These are phyloP conservation scores for Ceratocystis lukuohia DNA, from an alignment of 2,329 filamentous ascomycete genomes.

Conservation along the genomic window DNA sequence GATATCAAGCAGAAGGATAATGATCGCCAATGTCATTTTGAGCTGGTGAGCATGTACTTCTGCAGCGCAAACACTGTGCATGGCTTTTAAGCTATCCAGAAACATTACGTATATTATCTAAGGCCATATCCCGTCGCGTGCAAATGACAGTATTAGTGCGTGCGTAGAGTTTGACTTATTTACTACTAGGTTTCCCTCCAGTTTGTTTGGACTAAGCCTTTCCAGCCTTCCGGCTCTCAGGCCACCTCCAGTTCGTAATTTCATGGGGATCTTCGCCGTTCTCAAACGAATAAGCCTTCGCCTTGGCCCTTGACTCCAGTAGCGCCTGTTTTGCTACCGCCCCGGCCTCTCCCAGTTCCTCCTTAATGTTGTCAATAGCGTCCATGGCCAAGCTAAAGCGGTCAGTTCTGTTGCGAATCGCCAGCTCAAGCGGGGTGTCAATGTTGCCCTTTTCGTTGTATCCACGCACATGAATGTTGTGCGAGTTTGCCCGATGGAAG, in stretches of 20 bases:
- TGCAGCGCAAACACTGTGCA: too few species aligned
- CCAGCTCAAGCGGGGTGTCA: conserved; percentile 65
- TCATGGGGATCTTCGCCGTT: conserved; percentile 55
- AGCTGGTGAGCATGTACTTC: too few species aligned
- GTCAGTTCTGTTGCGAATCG: conserved; percentile 65
- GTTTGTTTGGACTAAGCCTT: too few species aligned
- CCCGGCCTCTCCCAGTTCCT: conserved; percentile 48
- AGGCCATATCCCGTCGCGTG: too few species aligned
- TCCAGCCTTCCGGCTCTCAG: conserved; percentile 28
- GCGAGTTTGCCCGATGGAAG: conserved; percentile 57
- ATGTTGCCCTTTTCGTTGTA: conserved; percentile 79
- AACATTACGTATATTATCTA: too few species aligned
- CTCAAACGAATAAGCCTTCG: conserved; percentile 53
- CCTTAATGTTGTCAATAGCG: conserved; percentile 53
- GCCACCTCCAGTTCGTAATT: conserved; percentile 55
- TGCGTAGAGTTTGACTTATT: too few species aligned
- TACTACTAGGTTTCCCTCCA: too few species aligned
- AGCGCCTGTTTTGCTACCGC: conserved; percentile 49
- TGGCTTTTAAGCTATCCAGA: too few species aligned
- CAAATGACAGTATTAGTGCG: too few species aligned
- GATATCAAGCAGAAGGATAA: too few species aligned
- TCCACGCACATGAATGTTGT: conserved; percentile 59
- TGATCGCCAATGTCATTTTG: too few species aligned
- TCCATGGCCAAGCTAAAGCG: conserved; percentile 64
- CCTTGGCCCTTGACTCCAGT: conserved; percentile 49